A percentile compares a stretch with the other conserved stretches of the same genome.
Evolutionary conservation across 2,329 filamentous ascomycete species (phyloP).

Genomic region (Hymenoscyphus fructigenus): DNA sequence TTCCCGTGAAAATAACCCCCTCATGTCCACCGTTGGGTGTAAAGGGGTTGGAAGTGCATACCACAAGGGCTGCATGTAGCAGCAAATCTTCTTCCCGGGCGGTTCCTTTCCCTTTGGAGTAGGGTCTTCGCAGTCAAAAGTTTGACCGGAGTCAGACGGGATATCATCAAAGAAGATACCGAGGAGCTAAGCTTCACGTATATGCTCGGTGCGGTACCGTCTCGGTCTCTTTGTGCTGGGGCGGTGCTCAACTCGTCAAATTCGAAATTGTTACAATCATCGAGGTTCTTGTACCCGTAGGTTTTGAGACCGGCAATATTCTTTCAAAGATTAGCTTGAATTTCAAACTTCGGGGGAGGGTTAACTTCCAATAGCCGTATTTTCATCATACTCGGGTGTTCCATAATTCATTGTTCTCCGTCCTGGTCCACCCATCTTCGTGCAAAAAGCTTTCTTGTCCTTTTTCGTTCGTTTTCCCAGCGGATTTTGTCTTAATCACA

Average conservation of each 20-base stretch:
- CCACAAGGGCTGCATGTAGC: not conserved
- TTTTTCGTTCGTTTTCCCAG: not conserved
- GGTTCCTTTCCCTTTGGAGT: not conserved
- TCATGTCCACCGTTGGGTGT: too few relatives aligned
- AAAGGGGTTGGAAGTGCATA: not conserved
- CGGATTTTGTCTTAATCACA: too few relatives aligned
- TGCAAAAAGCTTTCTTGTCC: not conserved
- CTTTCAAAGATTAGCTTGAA: not conserved
- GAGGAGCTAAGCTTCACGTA: not conserved
- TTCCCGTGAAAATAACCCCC: not conserved
- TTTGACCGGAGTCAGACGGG: not conserved
- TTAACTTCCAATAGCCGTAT: not conserved
- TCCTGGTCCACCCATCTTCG: not conserved
- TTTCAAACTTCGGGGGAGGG: not conserved
- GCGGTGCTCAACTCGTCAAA: not conserved
- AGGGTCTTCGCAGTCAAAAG: not conserved
- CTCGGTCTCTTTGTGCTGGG: not conserved
- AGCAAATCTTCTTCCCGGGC: not conserved
- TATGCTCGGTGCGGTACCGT: not conserved
- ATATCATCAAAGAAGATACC: not conserved
- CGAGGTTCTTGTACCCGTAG: not conserved
- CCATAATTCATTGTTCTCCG: not conserved
- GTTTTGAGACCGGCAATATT: not conserved
- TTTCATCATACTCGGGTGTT: not conserved
- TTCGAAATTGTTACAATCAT: not conserved